A percentile compares a stretch with the other conserved stretches of the same genome.
Evolutionary conservation across 345 rosid genomes (phyloP).

Genomic region (Gossypium stocksii): DNA sequence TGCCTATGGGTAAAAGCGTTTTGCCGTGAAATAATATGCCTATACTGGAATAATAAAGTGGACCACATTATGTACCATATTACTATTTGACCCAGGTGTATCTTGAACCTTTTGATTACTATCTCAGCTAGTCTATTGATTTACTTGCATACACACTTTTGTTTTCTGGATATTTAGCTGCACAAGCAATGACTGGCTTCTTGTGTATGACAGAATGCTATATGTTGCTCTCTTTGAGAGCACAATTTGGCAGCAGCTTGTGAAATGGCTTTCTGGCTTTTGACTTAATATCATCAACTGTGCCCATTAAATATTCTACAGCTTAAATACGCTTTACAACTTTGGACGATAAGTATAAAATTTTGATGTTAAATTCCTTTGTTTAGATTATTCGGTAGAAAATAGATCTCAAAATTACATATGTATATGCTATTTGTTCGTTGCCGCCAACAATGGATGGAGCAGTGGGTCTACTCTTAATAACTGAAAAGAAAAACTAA

Average conservation of each 20-base stretch:
- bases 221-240: background rate
- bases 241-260: background rate
- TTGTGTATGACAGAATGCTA: background rate
- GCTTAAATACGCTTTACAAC: too few relatives aligned
- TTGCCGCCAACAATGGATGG: too few relatives aligned
- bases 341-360: too few relatives aligned
- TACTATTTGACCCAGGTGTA: slow-evolving; percentile 3
- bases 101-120: background rate
- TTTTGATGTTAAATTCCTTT: too few relatives aligned
- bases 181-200: background rate
- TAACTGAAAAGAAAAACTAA: too few relatives aligned
- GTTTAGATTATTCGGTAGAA: too few relatives aligned
- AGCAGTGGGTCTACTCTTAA: too few relatives aligned
- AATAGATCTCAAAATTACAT: too few relatives aligned
- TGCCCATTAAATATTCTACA: too few relatives aligned
- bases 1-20: background rate
- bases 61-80: slow-evolving; percentile 11
- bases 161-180: background rate
- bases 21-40: slow-evolving; percentile 1
- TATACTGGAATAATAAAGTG: slow-evolving; percentile 3
- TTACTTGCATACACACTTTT: background rate
- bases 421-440: too few relatives aligned
- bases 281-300: too few relatives aligned
- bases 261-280: background rate
- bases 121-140: background rate